These are phyloP conservation scores for Candida andamanensis DNA, from an alignment of 805 yeast genomes.

Conservation along the genomic window DNA sequence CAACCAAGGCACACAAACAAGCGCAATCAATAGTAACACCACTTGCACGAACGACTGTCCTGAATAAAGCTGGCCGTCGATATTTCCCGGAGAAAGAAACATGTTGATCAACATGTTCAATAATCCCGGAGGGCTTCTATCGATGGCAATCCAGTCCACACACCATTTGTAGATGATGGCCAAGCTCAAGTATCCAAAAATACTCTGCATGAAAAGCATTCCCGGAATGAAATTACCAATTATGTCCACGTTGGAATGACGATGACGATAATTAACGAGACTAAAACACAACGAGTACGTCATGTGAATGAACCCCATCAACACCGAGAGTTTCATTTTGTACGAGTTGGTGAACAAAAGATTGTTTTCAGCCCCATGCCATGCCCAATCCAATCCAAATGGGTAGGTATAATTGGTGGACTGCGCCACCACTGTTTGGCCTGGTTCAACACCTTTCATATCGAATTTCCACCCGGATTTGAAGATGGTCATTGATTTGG, in stretches of 20 bases:
- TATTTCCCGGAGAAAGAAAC: conserved; percentile 68
- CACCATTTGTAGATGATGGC: conserved; percentile 71
- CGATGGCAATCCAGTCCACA: conserved; percentile 62
- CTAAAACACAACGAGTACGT: conserved; percentile 64
- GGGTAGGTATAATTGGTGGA: conserved; percentile 46
- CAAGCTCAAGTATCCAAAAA: conserved; percentile 66
- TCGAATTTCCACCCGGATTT: conserved; percentile 61
- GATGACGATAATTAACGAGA: conserved; percentile 55
- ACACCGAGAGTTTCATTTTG: conserved; percentile 70
- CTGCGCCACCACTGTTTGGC: conserved; percentile 42
- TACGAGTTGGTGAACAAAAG: conserved; percentile 66
- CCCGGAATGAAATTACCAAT: conserved; percentile 74
- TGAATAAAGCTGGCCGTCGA: conserved; percentile 60
- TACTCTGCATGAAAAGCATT: conserved; percentile 67
- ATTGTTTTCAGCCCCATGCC: conserved; percentile 80
- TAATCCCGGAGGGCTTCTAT: conserved; percentile 63
- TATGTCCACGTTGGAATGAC: conserved; percentile 58
- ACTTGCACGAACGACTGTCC: conserved; percentile 63
- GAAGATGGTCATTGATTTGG: conserved; percentile 64
- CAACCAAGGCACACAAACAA: conserved; percentile 72
- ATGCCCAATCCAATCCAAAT: conserved; percentile 64
- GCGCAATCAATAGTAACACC: conserved; percentile 51
- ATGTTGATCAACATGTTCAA: conserved; percentile 71
- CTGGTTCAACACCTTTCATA: conserved; percentile 21
- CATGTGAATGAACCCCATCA: conserved; percentile 76